Evolutionary conservation across 257 asterid genomes (phyloP), one percentile per base, ranked within the genome.

Genomic region (Capsicum rhomboideum): DNA sequence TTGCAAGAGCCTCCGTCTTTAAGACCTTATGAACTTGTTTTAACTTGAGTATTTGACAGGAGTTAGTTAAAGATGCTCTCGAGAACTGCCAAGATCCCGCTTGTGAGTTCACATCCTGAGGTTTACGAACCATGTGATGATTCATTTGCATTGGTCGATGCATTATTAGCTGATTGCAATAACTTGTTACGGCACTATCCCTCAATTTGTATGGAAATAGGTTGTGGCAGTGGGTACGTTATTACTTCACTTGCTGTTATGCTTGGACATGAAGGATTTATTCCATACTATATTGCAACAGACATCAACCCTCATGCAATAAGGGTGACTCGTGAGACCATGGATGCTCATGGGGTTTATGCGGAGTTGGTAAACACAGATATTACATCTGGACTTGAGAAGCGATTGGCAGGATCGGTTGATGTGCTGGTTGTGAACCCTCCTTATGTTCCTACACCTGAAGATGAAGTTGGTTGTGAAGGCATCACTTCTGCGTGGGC

Each of bases 81-180:
- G 58, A 87, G 72, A 86, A 92, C 86, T 79, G 99, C 99, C 13
- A 91, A 89, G 74, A 95, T 97, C 37, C 87, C 84, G 53, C 97
- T 97, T 13, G 91, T 93, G 87, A 91, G 97, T 77, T 97, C 99
- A 59, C 98, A 97, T 86, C 94, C 95, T 23, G 95, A 95, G 90
- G 99, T 95, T 74, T 97, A 97, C 14, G 99, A 95, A 42, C 98
- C 98, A 40, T 95, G 98, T 71, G 99, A 97, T 84, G 99, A 95
- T 88, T 97, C 98, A 8, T 97, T 95, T 86, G 97, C 96, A 18
- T 80, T 94, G 82, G 99, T 93, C 2, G 98, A 96, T 88, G 98
- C 98, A 10, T 90, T 97, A 42, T 89, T 95, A n/a, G 97, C 98
- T 34, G 99, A 95, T 87, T 89, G 97, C 86, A 85, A 89, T 56